Conservation (phyloP, 345 rosid genomes). For the Salix dunnii region DNA sequence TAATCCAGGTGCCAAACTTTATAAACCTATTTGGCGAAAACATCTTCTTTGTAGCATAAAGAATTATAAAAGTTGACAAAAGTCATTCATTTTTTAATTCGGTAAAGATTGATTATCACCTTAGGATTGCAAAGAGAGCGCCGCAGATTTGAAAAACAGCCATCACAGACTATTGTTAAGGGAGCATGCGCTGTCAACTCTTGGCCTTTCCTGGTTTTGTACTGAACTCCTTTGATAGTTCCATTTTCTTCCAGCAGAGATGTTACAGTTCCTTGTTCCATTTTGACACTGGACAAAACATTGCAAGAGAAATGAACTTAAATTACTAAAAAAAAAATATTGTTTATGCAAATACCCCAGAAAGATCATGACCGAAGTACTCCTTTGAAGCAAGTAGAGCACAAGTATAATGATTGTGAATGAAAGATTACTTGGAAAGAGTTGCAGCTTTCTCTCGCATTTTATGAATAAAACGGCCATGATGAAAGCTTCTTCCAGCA, state of each 20-base stretch:
- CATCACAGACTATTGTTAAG: neutral
- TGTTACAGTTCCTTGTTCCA: constrained; percentile 9
- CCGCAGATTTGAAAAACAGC: neutral
- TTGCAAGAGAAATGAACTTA: neutral
- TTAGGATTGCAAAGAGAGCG: neutral
- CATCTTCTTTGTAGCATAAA: no score
- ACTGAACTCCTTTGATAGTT: neutral
- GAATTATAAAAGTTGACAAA: no score
- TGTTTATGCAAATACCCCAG: neutral
- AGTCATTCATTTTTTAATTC: no score
- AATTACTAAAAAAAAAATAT: no score
- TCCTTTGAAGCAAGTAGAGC: neutral
- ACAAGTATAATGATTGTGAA: neutral
- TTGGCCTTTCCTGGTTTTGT: neutral
- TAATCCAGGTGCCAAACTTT: neutral
- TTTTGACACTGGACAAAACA: neutral
- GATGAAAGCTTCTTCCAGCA: constrained; percentile 1
- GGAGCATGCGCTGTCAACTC: constrained; percentile 2
- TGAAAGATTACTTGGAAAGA: constrained; percentile 4
- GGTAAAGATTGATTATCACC: neutral
- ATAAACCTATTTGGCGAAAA: neutral
- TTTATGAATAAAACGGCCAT: constrained; percentile 4
- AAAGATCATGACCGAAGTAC: neutral
- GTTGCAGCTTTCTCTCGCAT: constrained; percentile 7
- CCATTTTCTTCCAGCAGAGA: neutral